phyloP scores from a whole-genome alignment of 768 basidiomycete genomes.

The Hygrophorus pudorinus region DNA sequence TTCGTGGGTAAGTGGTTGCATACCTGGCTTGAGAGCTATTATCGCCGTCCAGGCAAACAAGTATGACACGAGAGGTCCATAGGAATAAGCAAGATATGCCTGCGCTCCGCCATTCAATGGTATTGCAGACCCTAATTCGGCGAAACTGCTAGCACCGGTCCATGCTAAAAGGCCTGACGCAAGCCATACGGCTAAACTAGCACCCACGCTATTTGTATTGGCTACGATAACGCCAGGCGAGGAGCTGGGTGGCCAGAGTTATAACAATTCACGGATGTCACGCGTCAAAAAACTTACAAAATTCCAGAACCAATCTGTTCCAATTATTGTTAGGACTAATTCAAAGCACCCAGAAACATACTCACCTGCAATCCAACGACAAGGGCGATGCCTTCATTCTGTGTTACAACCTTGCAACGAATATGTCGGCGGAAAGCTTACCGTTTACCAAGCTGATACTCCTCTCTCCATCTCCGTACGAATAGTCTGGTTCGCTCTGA shows the following conservation, averaged over 20 bases:
- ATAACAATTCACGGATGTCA: neutral
- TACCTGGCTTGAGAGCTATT: conserved; percentile 77
- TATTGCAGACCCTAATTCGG: conserved; percentile 84
- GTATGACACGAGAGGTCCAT: conserved; percentile 79
- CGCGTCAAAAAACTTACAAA: conserved; percentile 44
- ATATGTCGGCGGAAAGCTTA: conserved; percentile 21
- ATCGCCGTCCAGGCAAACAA: conserved; percentile 95
- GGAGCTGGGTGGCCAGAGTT: conserved; percentile 38
- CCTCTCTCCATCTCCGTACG: conserved; percentile 47
- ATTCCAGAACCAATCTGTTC: conserved; percentile 83
- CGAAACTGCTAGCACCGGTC: conserved; percentile 94
- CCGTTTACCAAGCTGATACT: conserved; percentile 71
- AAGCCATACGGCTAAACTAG: conserved; percentile 81
- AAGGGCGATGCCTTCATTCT: conserved; percentile 62
- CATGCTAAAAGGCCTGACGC: conserved; percentile 77
- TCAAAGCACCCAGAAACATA: neutral
- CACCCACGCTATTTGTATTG: conserved; percentile 82
- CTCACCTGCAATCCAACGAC: conserved; percentile 73
- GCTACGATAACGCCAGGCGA: conserved; percentile 89
- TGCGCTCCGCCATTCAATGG: conserved; percentile 67
- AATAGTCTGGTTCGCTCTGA: conserved; percentile 56
- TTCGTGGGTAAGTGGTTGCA: conserved; percentile 6
- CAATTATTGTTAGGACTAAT: neutral
- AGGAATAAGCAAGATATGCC: conserved; percentile 83
- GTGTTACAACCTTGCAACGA: neutral